Base-by-base conservation (phyloP, 306 rosid species). In the Rosa lucieae region DNA sequence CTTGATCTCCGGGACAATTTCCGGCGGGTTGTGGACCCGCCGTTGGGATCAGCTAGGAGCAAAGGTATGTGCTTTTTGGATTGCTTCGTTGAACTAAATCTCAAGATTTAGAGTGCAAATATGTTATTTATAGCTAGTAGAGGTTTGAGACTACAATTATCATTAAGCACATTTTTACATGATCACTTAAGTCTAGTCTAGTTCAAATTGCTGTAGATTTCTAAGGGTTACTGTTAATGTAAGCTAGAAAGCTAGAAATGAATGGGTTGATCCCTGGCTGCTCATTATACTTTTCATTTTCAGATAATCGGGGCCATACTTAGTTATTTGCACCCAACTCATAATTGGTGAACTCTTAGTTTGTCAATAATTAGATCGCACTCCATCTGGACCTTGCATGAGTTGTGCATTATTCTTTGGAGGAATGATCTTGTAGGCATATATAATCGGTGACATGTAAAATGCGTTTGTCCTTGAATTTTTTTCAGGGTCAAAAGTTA, bases 1-100 rank as follows among this genome's bases (percentile, higher is more conserved):
- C 85, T 95, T 53, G 97, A 92, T 72, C 94, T 95, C 77, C 93
- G 96, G 14, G 99, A 95, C 73, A 91, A 95, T 77, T 95, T 92
- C 78, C 83, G 88, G 66, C 88, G 90, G 11, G 79, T 91, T 5
- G 89, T 91, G 85, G 98, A 92, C 84, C 97, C 97, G 0, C 85
- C 93, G 5, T 69, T 91, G 89, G 80, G 85, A 84, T 84, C 93
- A 1, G 63, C 91, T 21, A 76, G 47, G 13, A 78, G 70, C 74
- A 91, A 89, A 91, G 97, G 92, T 88, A 72, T 3, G 85, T 68
- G 46, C 37, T 66, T 59, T 77, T 71, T 7, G 43, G 32, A 12
- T 52, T 43, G 26, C 17, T 49, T 65, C 5, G 65, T 62, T 49
- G 12, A 18, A 44, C 37, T 32, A 44, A 2, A 2, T n/a, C 20